These are phyloP conservation scores for Cyclotella atomus DNA, from an alignment of 108 stramenopile genomes.

Conservation along the genomic window DNA sequence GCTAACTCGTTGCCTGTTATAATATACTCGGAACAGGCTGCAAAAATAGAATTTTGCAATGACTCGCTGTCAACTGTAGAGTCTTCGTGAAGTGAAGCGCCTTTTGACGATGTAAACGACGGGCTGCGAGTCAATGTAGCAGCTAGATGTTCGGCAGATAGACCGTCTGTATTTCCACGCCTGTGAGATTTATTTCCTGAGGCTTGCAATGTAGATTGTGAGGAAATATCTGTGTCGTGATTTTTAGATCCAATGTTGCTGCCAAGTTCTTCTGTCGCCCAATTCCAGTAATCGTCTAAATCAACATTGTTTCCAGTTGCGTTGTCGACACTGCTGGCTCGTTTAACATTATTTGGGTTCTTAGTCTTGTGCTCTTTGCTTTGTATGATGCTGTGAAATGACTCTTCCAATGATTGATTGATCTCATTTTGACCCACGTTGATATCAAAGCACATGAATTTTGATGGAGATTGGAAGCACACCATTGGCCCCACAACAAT, in stretches of 20 bases:
- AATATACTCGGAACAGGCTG: slow-evolving; percentile 79
- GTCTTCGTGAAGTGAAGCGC: slow-evolving; percentile 16
- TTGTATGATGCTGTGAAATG: slow-evolving; percentile 45
- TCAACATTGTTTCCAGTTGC: slow-evolving; percentile 6
- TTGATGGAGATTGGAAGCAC: slow-evolving; percentile 63
- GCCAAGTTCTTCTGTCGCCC: not conserved
- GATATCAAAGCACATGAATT: slow-evolving; percentile 81
- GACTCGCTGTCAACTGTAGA: slow-evolving; percentile 44
- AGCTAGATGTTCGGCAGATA: slow-evolving; percentile 5
- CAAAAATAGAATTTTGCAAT: slow-evolving; percentile 69
- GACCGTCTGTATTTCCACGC: not conserved
- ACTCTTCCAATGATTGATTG: slow-evolving; percentile 60
- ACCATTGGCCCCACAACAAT: slow-evolving; percentile 80
- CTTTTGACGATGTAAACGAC: slow-evolving; percentile 35
- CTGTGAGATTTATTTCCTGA: slow-evolving; percentile 4
- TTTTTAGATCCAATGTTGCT: not conserved
- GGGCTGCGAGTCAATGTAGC: slow-evolving; percentile 17
- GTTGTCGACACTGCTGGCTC: not conserved
- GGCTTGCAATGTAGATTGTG: slow-evolving; percentile 8
- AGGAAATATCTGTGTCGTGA: not conserved
- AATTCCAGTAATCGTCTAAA: slow-evolving; percentile 9
- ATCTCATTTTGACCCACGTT: slow-evolving; percentile 54
- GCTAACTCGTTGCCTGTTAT: slow-evolving; percentile 85
- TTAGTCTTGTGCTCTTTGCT: not conserved
- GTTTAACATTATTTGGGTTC: not conserved